These are phyloP conservation scores for Pseudogymnoascus sp. DNA, from an alignment of 2,329 filamentous ascomycete species.

Conservation along the genomic window DNA sequence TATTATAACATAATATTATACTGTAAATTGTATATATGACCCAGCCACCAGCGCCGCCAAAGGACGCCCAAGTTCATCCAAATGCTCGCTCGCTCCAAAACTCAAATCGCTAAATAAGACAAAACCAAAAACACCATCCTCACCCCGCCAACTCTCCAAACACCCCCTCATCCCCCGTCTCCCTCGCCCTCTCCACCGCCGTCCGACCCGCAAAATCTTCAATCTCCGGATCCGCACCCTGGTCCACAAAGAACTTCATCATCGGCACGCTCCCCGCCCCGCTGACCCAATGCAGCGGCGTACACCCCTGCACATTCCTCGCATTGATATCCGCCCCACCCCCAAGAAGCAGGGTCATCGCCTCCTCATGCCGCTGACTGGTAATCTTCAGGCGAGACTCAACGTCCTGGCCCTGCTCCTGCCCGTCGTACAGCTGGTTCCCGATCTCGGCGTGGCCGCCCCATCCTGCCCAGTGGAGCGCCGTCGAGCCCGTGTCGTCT, in stretches of 20 bases:
- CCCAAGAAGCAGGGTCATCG: neutral
- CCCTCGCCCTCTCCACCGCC: neutral
- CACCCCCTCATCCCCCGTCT: neutral
- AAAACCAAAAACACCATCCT: neutral
- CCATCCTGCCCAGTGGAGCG: neutral
- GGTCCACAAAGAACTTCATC: slow-evolving; percentile 1
- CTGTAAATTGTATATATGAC: neutral
- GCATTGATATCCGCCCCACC: neutral
- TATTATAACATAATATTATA: neutral
- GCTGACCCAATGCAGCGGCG: neutral
- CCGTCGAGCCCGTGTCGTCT: neutral
- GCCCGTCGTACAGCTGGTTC: neutral
- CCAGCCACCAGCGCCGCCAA: neutral
- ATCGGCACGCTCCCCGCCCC: neutral
- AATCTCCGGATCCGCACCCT: neutral
- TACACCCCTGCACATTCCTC: neutral
- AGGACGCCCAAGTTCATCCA: neutral
- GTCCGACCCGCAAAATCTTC: neutral
- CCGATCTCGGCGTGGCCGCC: neutral
- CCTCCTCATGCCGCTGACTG: neutral
- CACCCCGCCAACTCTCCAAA: neutral
- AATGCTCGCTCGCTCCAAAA: neutral
- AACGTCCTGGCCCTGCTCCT: neutral
- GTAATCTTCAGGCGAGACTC: neutral
- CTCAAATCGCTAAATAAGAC: neutral